phyloP scores from a whole-genome alignment of 306 rosid species.

The Vicia sativa region DNA sequence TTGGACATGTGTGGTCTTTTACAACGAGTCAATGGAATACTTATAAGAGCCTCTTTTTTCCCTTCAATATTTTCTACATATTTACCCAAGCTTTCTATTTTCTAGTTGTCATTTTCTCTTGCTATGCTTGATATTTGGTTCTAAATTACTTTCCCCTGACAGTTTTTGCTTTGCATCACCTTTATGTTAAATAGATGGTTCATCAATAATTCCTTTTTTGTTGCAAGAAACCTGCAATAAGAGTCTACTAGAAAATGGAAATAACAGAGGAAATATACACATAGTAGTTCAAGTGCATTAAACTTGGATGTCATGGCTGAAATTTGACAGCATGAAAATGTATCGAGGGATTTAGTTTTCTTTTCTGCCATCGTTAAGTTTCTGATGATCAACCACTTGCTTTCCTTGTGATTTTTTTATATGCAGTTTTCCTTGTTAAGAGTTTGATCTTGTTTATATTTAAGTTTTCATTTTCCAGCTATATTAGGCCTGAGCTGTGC shows the following conservation, averaged over 20 bases:
- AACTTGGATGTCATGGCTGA: constrained; percentile 17
- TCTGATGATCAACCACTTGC: constrained; percentile 11
- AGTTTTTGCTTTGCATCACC: not conserved
- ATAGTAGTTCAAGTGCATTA: constrained; percentile 9
- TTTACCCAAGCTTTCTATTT: not conserved
- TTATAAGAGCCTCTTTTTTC: constrained; percentile 19
- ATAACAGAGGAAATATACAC: not conserved
- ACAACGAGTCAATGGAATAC: not conserved
- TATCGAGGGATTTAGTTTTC: not conserved
- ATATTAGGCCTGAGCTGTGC: constrained; percentile 27
- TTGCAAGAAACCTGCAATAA: constrained; percentile 27
- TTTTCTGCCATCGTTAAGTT: constrained; percentile 1
- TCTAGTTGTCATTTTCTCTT: constrained; percentile 16
- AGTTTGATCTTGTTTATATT: constrained; percentile 28
- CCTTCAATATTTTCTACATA: not conserved
- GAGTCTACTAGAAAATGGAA: constrained; percentile 21
- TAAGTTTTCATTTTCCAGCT: constrained; percentile 33
- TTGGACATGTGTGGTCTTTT: constrained; percentile 2
- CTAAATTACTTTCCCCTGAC: not conserved
- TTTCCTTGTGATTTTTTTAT: constrained; percentile 14
- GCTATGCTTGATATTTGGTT: constrained; percentile 1
- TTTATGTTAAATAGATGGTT: constrained; percentile 22
- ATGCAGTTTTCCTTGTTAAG: not conserved
- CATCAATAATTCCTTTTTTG: constrained; percentile 17
- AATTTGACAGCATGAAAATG: constrained; percentile 13